Evolutionary conservation across 352 stramenopile genomes (phyloP).

Genomic region (Globisporangium nunn): DNA sequence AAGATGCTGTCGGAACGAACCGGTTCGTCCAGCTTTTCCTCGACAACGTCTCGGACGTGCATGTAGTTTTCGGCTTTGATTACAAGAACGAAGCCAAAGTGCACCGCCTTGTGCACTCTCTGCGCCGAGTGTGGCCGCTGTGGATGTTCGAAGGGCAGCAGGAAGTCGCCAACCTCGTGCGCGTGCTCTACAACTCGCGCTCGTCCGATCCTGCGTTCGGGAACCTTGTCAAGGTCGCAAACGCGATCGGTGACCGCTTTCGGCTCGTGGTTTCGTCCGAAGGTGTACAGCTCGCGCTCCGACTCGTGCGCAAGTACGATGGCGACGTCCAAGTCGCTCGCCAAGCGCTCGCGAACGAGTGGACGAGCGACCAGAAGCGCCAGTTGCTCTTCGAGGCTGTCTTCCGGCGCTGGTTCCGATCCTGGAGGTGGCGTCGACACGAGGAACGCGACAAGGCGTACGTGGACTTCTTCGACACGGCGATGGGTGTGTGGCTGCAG

Average conservation of each 20-base stretch:
- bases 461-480: conserved; percentile 52
- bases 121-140: conserved; percentile 58
- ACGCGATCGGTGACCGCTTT: conserved; percentile 35
- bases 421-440: conserved; percentile 20
- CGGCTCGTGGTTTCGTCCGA: conserved; percentile 30
- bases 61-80: conserved; percentile 53
- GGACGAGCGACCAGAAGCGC: conserved; percentile 37
- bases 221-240: conserved; percentile 53
- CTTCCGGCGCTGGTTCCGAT: conserved; percentile 37
- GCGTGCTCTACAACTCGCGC: conserved; percentile 53
- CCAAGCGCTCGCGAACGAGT: conserved; percentile 21
- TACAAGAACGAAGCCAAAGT: conserved; percentile 57
- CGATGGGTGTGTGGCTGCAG: conserved; percentile 55
- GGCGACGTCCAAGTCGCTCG: conserved; percentile 25
- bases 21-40: conserved; percentile 40
- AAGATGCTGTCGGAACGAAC: conserved; percentile 30
- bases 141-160: conserved; percentile 72
- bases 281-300: conserved; percentile 34
- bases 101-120: conserved; percentile 44
- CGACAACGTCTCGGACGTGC: conserved; percentile 43
- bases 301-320: conserved; percentile 26
- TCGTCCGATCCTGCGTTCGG: conserved; percentile 57
- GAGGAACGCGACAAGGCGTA: conserved; percentile 23
- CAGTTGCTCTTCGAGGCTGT: conserved; percentile 30
- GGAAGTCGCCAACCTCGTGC: conserved; percentile 49